Evolutionary conservation across 2,329 filamentous ascomycete genomes (phyloP), one percentile per base, ranked within the genome.

Genomic region (Emmonsia crescens): DNA sequence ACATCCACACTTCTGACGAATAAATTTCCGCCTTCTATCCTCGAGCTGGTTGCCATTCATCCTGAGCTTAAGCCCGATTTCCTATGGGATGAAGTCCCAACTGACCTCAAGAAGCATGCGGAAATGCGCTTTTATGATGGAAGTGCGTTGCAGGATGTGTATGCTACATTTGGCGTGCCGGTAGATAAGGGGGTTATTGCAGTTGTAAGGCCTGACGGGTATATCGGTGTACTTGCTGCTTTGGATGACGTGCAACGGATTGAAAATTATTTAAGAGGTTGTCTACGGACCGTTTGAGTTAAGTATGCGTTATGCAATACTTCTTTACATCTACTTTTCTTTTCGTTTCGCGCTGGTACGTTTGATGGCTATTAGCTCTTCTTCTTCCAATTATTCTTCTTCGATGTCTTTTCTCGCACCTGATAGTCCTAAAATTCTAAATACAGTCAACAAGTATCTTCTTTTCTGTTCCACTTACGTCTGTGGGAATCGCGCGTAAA

Each of bases 121-220:
- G 74, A 75, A 62, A 76, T 74, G 73, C 65, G 64, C 0, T 73
- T 73, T 54, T 71, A 75, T 59, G 71, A 68, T 54, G 72, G 73
- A 3, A 64, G 68, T 58, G 69, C 69, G 33, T 64, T 70, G 27
- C 73, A 74, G 33, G 73, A 76, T 65, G 71, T 72, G 1, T 76
- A 76, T 59, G 63, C 63, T 4, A 69, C 67, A 8, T 77, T 73
- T 57, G 75, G 75, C 0, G 73, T 77, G 8, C 60, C 70, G 57
- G 57, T 65, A 2, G 49, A 63, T 4, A 56, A 67, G 19, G 74
- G 74, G 6, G 73, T 69, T 2, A 38, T 76, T 38, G 70, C 71
- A 21, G 68, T 75, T 19, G 65, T 77, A 6, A 69, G 75, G 24
- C 75, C 75, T 0, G 75, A 77, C 68, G 74, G 74, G 14, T 75